phyloP scores from a whole-genome alignment of 2,329 filamentous ascomycete species.

The Talaromyces piceae region DNA sequence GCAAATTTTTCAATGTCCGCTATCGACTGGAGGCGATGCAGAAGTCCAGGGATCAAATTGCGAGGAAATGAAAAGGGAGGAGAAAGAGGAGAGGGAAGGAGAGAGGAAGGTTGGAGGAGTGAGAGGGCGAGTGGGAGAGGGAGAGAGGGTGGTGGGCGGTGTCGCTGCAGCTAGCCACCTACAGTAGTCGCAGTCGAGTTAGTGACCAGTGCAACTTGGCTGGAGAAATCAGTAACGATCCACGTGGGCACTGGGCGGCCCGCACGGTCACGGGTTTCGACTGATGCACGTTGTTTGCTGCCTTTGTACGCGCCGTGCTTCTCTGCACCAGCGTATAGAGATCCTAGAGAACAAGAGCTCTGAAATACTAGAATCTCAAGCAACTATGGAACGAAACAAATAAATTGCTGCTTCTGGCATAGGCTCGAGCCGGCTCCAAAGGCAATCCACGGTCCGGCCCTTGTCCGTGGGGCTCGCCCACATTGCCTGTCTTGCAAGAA shows the following conservation, averaged over 20 bases:
- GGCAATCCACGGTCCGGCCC: slow-evolving; percentile 11
- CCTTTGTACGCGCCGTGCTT: too few relatives aligned
- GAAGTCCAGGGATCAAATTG: not conserved
- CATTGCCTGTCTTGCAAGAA: not conserved
- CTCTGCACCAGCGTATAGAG: too few relatives aligned
- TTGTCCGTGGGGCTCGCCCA: slow-evolving; percentile 10
- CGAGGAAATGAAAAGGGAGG: not conserved
- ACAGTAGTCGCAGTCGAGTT: not conserved
- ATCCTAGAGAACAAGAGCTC: too few relatives aligned
- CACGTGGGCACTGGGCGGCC: slow-evolving; percentile 21
- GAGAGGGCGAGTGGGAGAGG: not conserved
- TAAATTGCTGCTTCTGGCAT: not conserved
- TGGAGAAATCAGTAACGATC: slow-evolving; percentile 18
- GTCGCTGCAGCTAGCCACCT: not conserved
- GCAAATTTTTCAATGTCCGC: not conserved
- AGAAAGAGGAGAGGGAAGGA: not conserved
- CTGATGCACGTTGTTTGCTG: too few relatives aligned
- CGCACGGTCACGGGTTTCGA: not conserved
- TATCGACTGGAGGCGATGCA: not conserved
- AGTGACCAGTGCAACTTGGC: slow-evolving; percentile 18
- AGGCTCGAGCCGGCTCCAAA: not conserved
- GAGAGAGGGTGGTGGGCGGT: too few relatives aligned
- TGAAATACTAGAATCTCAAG: too few relatives aligned
- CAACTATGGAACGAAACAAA: too few relatives aligned
- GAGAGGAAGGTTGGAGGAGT: not conserved